These are phyloP conservation scores for Pythium phragmitis DNA, from an alignment of 352 stramenopile genomes.

Conservation along the genomic window DNA sequence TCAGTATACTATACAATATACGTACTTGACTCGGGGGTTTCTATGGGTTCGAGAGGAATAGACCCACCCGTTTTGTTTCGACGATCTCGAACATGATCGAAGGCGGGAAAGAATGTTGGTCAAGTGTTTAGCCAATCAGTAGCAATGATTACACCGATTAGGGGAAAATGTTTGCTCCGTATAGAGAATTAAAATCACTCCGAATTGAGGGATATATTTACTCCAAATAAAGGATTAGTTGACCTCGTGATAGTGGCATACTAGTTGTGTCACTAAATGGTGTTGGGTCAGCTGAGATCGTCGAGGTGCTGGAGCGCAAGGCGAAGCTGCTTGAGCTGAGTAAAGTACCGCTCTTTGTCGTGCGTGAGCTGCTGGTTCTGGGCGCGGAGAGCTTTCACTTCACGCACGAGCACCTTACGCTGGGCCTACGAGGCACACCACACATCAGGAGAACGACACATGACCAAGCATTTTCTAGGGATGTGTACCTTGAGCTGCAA, in stretches of 20 bases:
- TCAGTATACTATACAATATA: background rate
- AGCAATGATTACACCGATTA: slow-evolving; percentile 11
- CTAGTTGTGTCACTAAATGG: slow-evolving; percentile 13
- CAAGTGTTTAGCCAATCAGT: slow-evolving; percentile 18
- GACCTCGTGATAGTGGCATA: slow-evolving; percentile 3
- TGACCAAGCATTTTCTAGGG: background rate
- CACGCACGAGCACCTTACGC: slow-evolving; percentile 77
- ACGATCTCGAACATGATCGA: slow-evolving; percentile 32
- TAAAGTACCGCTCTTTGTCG: slow-evolving; percentile 74
- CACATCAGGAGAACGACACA: background rate
- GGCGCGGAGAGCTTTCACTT: slow-evolving; percentile 69
- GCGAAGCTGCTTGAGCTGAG: slow-evolving; percentile 75
- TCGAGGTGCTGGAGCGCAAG: slow-evolving; percentile 71
- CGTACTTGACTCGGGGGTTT: background rate
- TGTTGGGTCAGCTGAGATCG: slow-evolving; percentile 33
- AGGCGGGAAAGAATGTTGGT: slow-evolving; percentile 24
- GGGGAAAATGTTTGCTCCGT: background rate
- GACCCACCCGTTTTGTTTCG: slow-evolving; percentile 11
- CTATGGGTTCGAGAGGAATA: too few relatives aligned
- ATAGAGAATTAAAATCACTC: background rate
- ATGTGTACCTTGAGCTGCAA: slow-evolving; percentile 49
- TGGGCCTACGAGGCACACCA: slow-evolving; percentile 37
- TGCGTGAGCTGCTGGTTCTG: slow-evolving; percentile 64
- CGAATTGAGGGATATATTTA: background rate
- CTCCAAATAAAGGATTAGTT: too few relatives aligned